Evolutionary conservation across 345 rosid species (phyloP).

Genomic region (Syzygium grande): DNA sequence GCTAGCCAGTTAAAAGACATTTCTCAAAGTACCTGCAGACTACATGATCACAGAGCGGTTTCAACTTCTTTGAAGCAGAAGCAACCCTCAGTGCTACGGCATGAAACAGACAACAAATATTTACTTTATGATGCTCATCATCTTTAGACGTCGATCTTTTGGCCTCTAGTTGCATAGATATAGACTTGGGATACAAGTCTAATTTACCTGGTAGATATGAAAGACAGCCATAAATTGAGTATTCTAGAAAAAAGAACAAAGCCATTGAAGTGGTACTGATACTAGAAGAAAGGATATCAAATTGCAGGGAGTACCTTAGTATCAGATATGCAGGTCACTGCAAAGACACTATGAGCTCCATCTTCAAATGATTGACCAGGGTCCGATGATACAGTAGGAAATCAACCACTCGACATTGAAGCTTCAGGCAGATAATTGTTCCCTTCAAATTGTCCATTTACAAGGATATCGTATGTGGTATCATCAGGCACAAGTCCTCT

Average conservation of each 20-base stretch:
- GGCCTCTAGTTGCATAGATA: neutral
- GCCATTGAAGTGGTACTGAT: neutral
- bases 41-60: neutral
- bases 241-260: neutral
- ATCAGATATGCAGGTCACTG: neutral
- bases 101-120: neutral
- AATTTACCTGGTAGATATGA: neutral
- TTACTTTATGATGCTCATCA: neutral
- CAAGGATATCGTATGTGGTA: conserved; percentile 58
- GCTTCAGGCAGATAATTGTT: conserved; percentile 10
- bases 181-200: neutral
- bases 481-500: conserved; percentile 63
- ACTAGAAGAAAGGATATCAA: neutral
- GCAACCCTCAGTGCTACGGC: neutral
- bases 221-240: neutral
- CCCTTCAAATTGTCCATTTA: conserved; percentile 30
- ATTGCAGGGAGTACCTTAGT: neutral
- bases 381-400: neutral
- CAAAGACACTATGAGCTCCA: neutral
- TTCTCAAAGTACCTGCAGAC: neutral
- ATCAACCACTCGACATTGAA: neutral
- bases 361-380: neutral
- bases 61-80: neutral
- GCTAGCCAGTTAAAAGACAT: neutral
- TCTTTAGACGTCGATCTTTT: neutral